Evolutionary conservation across 495 filamentous ascomycete species (phyloP), one percentile per base, ranked within the genome.

Genomic region (Lichina pygmaea): DNA sequence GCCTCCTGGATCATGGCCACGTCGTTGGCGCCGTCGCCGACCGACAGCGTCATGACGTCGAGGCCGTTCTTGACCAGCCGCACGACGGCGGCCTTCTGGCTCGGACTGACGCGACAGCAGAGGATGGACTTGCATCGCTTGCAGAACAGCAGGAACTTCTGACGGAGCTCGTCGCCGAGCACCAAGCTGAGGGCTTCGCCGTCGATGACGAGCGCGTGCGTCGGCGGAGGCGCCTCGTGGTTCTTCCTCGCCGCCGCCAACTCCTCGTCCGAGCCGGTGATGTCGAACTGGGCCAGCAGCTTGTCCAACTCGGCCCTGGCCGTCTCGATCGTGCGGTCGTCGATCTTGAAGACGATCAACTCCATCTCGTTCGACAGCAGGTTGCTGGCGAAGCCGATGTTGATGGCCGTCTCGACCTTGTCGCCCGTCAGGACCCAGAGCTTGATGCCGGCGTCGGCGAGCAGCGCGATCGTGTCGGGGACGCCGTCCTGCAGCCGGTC

Each of bases 1-100:
- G 91, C 91, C 60, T 95, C 86, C 60, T 99, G 91, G 56, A 99
- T 99, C 91, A 99, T 99, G 36, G 91, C 91, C 49, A 95, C 91
- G 61, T 99, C 91, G 60, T 95, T 99, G 48, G 91, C 91, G 56
- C 89, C 91, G 60, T 99, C 91, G 48, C 91, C 91, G 44, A 99
- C 79, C 0, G 86, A 85, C 40, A 99, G 70, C 7, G 89, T 93
- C 77, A 99, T 92, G 58, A 95, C 86, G 58, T 94, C 82, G 36
- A 99, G 66, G 32, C 91, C 86, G 47, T 70, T 68, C 62, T 93
- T 93, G 43, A 99, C 84, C 80, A 99, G 81, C 48, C 75, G 67
- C 37, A 94, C 91, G 32, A 99, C 91, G n/a, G 89, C 79, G 30
- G 91, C 91, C 57, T 99, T 99, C 56, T 99, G 91, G 43, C 79